Evolutionary conservation across 2,329 filamentous ascomycete genomes (phyloP).

Genomic region (Penicillium decumbens): DNA sequence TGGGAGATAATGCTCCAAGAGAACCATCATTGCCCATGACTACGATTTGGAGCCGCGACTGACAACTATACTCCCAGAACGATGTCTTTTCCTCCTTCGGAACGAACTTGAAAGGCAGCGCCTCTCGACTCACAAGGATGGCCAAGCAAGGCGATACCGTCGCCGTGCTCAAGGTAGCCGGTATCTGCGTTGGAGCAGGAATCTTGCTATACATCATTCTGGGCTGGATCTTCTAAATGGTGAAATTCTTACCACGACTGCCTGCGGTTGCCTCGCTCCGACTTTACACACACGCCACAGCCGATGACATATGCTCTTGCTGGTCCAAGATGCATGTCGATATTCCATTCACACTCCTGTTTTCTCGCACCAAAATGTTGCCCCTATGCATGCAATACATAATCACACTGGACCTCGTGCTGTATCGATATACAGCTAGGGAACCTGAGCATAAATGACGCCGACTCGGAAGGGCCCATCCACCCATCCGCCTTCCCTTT

Average conservation of each 20-base stretch:
- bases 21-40: neutral
- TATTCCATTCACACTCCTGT: neutral
- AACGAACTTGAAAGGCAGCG: slow-evolving; percentile 76
- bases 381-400: neutral
- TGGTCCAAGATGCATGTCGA: slow-evolving; percentile 15
- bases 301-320: slow-evolving; percentile 15
- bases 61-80: slow-evolving; percentile 48
- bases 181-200: slow-evolving; percentile 69
- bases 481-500: neutral
- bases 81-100: slow-evolving; percentile 90
- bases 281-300: neutral
- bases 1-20: neutral
- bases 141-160: slow-evolving; percentile 85
- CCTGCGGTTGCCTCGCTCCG: neutral
- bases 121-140: slow-evolving; percentile 78
- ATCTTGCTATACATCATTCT: slow-evolving; percentile 70
- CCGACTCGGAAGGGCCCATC: neutral
- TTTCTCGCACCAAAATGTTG: neutral
- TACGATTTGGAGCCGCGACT: neutral
- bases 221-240: slow-evolving; percentile 54
- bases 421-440: neutral
- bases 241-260: neutral
- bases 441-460: neutral
- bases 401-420: neutral
- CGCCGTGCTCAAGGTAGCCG: slow-evolving; percentile 83